Conservation (phyloP, 2,329 filamentous ascomycete species). For the Sphaerulina musiva region DNA sequence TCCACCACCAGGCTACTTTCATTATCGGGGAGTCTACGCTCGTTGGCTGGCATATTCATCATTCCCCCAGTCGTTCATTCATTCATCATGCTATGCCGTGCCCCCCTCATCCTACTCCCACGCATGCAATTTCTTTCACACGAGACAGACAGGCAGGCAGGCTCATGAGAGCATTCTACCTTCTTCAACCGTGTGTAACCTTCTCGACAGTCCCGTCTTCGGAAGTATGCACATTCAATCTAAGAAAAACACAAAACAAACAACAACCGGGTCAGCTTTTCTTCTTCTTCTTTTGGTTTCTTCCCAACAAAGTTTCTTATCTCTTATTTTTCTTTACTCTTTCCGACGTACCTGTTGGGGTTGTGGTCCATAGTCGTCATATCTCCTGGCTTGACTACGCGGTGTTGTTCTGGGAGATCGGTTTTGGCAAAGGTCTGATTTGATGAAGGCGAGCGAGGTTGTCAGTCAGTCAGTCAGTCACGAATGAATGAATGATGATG, state of each 20-base stretch:
- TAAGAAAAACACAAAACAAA: conserved; percentile 10
- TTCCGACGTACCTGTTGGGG: conserved; percentile 37
- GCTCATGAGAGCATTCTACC: neutral
- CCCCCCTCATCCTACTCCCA: neutral
- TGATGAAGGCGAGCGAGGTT: neutral
- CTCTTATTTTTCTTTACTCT: no score
- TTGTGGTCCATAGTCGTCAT: conserved; percentile 45
- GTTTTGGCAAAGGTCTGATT: conserved; percentile 45
- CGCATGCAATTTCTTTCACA: neutral
- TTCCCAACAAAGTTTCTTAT: no score
- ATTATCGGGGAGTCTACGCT: no score
- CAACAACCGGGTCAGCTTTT: neutral
- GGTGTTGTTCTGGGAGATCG: conserved; percentile 44
- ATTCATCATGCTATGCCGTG: neutral
- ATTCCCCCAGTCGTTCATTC: neutral
- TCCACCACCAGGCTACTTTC: no score
- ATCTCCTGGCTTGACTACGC: conserved; percentile 42
- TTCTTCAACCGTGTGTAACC: conserved; percentile 41
- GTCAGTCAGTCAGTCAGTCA: no score
- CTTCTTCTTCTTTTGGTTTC: no score
- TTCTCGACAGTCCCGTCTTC: conserved; percentile 46
- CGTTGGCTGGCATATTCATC: neutral
- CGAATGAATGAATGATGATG: no score
- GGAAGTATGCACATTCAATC: conserved; percentile 45
- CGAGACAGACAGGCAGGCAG: neutral